Evolutionary conservation across 2,329 filamentous ascomycete species (phyloP).

Genomic region (Aspergillus fructus): DNA sequence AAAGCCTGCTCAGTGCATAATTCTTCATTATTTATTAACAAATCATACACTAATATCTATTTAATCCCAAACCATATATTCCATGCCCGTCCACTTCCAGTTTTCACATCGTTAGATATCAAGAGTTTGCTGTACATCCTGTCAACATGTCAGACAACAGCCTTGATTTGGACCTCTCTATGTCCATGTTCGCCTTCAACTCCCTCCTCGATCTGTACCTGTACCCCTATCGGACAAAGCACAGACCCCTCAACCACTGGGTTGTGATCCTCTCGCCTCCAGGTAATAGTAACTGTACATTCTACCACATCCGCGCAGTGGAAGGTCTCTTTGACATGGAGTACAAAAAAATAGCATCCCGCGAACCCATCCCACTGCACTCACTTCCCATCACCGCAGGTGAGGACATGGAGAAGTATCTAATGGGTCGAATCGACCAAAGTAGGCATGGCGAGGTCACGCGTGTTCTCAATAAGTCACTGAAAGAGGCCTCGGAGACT

Average conservation of each 20-base stretch:
- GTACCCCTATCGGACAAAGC: not conserved
- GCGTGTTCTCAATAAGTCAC: not conserved
- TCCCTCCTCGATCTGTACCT: no score
- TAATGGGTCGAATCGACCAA: not conserved
- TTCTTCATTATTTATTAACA: no score
- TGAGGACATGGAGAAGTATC: not conserved
- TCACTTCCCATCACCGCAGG: not conserved
- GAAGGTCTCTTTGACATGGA: not conserved
- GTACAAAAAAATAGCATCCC: not conserved
- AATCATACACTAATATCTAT: no score
- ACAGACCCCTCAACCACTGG: not conserved
- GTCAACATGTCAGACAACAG: no score
- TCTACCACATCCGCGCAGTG: not conserved
- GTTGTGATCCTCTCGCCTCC: not conserved
- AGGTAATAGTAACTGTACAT: not conserved
- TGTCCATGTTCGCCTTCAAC: no score
- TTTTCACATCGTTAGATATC: no score
- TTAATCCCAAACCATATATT: no score
- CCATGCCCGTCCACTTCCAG: no score
- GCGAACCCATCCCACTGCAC: not conserved
- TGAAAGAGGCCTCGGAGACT: not conserved
- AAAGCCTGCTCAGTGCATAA: no score
- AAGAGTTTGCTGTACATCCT: no score
- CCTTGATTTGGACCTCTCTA: no score
- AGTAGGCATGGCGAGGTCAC: not conserved